These are phyloP conservation scores for Yamadazyma endophytica DNA, from an alignment of 805 yeast genomes.

Conservation along the genomic window DNA sequence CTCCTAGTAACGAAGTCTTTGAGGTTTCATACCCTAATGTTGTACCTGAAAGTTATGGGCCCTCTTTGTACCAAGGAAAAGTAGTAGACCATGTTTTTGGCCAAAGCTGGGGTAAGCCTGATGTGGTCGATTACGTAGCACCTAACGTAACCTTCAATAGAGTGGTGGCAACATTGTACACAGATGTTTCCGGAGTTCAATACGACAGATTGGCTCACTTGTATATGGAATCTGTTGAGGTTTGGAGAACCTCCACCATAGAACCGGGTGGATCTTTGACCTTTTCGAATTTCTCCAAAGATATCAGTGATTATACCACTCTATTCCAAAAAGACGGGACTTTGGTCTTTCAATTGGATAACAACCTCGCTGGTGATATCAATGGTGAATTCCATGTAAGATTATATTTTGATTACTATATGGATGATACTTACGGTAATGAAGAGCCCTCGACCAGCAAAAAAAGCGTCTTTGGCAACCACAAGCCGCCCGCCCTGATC, in stretches of 20 bases:
- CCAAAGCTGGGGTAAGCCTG: slow-evolving; percentile 58
- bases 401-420: slow-evolving; percentile 49
- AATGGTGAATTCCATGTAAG: slow-evolving; percentile 59
- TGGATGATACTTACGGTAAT: slow-evolving; percentile 11
- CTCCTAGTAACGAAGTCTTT: slow-evolving; percentile 21
- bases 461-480: slow-evolving; percentile 20
- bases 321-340: slow-evolving; percentile 46
- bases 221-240: slow-evolving; percentile 55
- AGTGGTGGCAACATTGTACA: slow-evolving; percentile 50
- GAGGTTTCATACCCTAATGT: slow-evolving; percentile 23
- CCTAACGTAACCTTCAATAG: slow-evolving; percentile 46
- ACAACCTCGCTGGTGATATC: slow-evolving; percentile 48
- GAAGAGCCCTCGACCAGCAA: not conserved
- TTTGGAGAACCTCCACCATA: slow-evolving; percentile 81
- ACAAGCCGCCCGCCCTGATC: slow-evolving; percentile 36
- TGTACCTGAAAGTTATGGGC: slow-evolving; percentile 19
- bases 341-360: slow-evolving; percentile 58
- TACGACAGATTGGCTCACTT: slow-evolving; percentile 65
- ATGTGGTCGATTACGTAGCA: slow-evolving; percentile 34
- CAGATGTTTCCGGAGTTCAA: slow-evolving; percentile 55
- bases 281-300: slow-evolving; percentile 54
- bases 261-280: slow-evolving; percentile 49
- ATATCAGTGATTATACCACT: slow-evolving; percentile 51
- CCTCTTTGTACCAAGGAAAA: slow-evolving; percentile 35
- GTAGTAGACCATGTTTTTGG: slow-evolving; percentile 50